Evolutionary conservation across 768 basidiomycete species (phyloP), one percentile per base, ranked within the genome.

Genomic region (Tephrocybe sp.): DNA sequence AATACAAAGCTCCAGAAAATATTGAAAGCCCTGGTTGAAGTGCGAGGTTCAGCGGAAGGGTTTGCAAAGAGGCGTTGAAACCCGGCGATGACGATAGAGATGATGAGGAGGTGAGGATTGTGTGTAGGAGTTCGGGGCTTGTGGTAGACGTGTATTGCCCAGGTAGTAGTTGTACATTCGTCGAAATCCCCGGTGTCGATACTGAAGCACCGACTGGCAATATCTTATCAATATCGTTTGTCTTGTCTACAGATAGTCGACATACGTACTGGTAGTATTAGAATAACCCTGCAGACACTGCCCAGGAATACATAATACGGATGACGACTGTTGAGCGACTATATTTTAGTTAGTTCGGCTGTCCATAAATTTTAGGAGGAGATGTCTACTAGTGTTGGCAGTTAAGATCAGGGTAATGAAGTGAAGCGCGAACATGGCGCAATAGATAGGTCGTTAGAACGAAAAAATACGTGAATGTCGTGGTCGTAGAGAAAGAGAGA

Each of bases 201-300:
- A 86, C 55, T 23, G 72, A 77, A 43, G 74, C 77, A 58, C 84
- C 85, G 43, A 87, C 85, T 87, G 26, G 44, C 14, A 32, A 20
- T n/a, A 23, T 19, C 17, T 31, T 13, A 10, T 26, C 7, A 26
- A 12, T 14, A 33, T 50, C 30, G 54, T 17, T n/a, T 44, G 4
- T 5, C 0, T 42, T 32, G 26, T 8, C 22, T 31, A 5, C 14
- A 19, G 14, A 23, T 11, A 19, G 34, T 35, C 16, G 36, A 34
- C 6, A 20, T n/a, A 57, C 62, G 36, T 40, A 78, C 82, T 66
- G 56, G 82, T 77, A 12, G 76, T 79, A 55, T 86, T 85, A 30
- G 82, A 79, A 64, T 67, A 79, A 36, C 84, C 84, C 61, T 85
- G 74, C 40, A 86, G 68, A 68, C 84, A 86, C 79, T 85, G 82